phyloP scores from a whole-genome alignment of 345 rosid genomes.

The Brassica carinata region DNA sequence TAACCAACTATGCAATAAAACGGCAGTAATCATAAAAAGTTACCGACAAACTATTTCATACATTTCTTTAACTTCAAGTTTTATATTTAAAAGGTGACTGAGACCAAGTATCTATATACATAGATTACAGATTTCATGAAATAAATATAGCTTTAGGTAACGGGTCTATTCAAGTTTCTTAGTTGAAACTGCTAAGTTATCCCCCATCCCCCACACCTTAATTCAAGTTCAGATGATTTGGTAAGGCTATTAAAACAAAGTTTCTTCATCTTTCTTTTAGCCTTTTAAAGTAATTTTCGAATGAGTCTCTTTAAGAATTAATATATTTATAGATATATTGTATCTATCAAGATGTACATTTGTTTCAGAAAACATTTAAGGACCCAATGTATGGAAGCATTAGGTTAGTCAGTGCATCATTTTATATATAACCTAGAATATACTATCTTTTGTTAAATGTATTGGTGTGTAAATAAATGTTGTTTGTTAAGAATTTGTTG shows the following conservation, averaged over 20 bases:
- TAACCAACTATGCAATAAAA: slow-evolving; percentile 12
- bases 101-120: slow-evolving; percentile 14
- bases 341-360: background rate
- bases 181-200: slow-evolving; percentile 12
- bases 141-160: slow-evolving; percentile 22
- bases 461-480: slow-evolving; percentile 5
- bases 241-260: slow-evolving; percentile 17
- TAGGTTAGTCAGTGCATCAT: slow-evolving; percentile 1
- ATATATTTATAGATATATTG: background rate
- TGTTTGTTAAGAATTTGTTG: slow-evolving; percentile 22
- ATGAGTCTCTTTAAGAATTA: background rate
- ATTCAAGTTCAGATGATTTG: slow-evolving; percentile 27
- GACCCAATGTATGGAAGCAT: background rate
- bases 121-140: slow-evolving; percentile 4
- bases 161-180: slow-evolving; percentile 34
- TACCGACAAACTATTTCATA: slow-evolving; percentile 16
- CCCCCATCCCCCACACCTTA: slow-evolving; percentile 26
- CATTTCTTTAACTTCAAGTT: slow-evolving; percentile 15
- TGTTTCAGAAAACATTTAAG: background rate
- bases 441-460: background rate
- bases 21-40: slow-evolving; percentile 17
- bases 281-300: slow-evolving; percentile 18
- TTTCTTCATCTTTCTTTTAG: slow-evolving; percentile 14
- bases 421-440: background rate
- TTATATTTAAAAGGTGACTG: background rate